phyloP scores from a whole-genome alignment of 2,329 filamentous ascomycete genomes.

The Penicillium sp. region DNA sequence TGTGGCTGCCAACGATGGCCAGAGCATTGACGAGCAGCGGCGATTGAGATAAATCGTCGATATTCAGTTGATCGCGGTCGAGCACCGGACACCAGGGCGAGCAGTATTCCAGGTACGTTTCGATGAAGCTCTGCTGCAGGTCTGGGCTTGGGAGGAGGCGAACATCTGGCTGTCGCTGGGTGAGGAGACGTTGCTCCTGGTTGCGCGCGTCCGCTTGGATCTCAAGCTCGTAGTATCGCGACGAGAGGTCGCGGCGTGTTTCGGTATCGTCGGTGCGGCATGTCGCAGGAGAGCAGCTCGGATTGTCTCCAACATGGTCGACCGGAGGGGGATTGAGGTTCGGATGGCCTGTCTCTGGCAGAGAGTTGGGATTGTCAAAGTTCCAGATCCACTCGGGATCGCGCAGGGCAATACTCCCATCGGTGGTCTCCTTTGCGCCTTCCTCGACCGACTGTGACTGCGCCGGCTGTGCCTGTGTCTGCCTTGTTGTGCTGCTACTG shows the following conservation, averaged over 20 bases:
- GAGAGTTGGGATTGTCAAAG: constrained; percentile 2
- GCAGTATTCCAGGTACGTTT: constrained; percentile 21
- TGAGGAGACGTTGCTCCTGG: constrained; percentile 14
- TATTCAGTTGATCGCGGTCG: constrained; percentile 11
- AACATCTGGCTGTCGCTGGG: neutral
- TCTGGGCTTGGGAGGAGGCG: constrained; percentile 14
- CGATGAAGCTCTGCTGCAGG: constrained; percentile 21
- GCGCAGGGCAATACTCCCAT: neutral
- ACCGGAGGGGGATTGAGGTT: neutral
- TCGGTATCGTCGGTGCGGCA: constrained; percentile 14
- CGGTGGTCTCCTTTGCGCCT: neutral
- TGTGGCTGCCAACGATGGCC: constrained; percentile 47
- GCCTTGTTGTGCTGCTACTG: neutral
- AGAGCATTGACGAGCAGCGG: constrained; percentile 34
- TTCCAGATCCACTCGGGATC: constrained; percentile 12
- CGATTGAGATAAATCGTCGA: constrained; percentile 10
- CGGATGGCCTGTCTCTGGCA: neutral
- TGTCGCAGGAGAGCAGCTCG: constrained; percentile 8
- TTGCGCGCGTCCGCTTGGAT: constrained; percentile 18
- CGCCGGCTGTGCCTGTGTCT: neutral
- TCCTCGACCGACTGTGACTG: neutral
- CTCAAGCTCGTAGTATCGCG: constrained; percentile 19
- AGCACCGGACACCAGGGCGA: constrained; percentile 19
- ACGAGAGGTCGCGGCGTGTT: constrained; percentile 6
- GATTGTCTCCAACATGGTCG: neutral